phyloP scores from a whole-genome alignment of 345 rosid species.

The Pistacia vera region DNA sequence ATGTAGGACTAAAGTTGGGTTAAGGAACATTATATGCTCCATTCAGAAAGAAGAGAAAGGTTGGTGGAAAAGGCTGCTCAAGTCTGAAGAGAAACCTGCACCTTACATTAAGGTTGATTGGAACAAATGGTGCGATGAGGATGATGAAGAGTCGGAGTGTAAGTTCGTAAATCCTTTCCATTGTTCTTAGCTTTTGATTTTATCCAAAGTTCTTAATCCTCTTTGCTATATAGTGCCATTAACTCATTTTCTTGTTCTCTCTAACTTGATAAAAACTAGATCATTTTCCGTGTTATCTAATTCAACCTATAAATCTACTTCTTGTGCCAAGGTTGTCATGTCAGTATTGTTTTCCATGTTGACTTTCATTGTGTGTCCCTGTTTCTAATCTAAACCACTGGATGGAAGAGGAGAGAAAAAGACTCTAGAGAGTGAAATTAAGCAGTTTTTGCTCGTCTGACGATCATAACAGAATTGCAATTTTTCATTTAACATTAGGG shows the following conservation, averaged over 20 bases:
- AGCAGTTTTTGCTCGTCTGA: neutral
- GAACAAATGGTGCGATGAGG: conserved; percentile 99
- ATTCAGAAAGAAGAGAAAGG: conserved; percentile 81
- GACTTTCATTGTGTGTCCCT: neutral
- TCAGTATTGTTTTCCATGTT: neutral
- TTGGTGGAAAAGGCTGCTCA: conserved; percentile 92
- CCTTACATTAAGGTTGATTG: conserved; percentile 98
- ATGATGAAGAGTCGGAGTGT: conserved; percentile 69
- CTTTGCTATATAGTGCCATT: neutral
- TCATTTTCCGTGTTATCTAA: neutral
- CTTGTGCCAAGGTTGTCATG: neutral
- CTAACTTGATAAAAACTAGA: too few relatives aligned
- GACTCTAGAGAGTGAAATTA: neutral
- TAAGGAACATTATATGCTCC: conserved; percentile 82
- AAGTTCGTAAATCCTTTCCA: conserved; percentile 31
- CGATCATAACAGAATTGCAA: neutral
- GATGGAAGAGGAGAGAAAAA: neutral
- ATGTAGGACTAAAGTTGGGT: conserved; percentile 75
- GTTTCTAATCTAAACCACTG: neutral
- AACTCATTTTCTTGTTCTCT: neutral
- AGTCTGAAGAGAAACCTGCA: conserved; percentile 89
- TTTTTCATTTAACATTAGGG: neutral
- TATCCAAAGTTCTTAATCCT: neutral
- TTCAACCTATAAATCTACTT: neutral
- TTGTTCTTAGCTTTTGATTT: neutral